Evolutionary conservation across 768 basidiomycete species (phyloP).

Genomic region (Collybia nuda): DNA sequence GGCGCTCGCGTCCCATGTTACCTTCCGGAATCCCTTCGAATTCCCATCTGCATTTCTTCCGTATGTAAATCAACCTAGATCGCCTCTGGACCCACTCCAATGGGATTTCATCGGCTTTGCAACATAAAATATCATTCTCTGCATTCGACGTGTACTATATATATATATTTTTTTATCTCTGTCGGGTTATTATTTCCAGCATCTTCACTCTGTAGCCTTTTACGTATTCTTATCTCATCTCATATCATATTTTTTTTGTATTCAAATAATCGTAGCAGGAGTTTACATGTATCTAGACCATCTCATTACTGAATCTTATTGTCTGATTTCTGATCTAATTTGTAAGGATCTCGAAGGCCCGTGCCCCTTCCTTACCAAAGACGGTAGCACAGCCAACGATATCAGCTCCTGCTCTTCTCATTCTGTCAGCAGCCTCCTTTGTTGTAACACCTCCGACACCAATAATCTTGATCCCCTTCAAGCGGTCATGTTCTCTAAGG

Average conservation of each 20-base stretch:
- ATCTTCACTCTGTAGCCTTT: slow-evolving; percentile 10
- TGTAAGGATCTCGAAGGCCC: slow-evolving; percentile 47
- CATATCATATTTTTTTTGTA: not conserved
- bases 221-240: slow-evolving; percentile 12
- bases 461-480: slow-evolving; percentile 58
- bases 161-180: not conserved
- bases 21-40: slow-evolving; percentile 5
- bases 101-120: slow-evolving; percentile 12
- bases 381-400: slow-evolving; percentile 63
- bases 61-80: not conserved
- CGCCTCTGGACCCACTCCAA: slow-evolving; percentile 8
- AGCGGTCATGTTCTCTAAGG: slow-evolving; percentile 36
- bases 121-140: too few species aligned
- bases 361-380: slow-evolving; percentile 52
- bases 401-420: slow-evolving; percentile 73
- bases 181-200: not conserved
- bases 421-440: slow-evolving; percentile 57
- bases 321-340: not conserved
- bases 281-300: not conserved
- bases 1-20: not conserved
- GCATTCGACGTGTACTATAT: not conserved
- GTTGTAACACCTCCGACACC: slow-evolving; percentile 84
- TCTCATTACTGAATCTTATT: not conserved
- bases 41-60: slow-evolving; percentile 1
- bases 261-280: not conserved